A percentile compares a stretch with the other conserved stretches of the same genome.
phyloP scores from a whole-genome alignment of 208 protist species.

The Trypanosoma brucei region DNA sequence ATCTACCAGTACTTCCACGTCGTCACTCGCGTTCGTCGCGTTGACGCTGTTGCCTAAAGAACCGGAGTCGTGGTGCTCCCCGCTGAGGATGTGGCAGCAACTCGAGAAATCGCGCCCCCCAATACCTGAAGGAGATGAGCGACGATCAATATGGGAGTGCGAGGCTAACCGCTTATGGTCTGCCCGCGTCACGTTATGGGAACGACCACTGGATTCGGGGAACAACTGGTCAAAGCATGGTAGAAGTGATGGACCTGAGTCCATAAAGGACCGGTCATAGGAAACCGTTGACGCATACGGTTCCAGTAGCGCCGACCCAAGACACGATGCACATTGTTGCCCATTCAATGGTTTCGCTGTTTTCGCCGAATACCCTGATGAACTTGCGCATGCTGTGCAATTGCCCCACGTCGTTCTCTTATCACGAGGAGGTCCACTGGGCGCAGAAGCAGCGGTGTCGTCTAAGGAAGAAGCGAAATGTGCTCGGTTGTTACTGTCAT shows the following conservation, averaged over 20 bases:
- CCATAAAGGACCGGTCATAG: conserved; percentile 1
- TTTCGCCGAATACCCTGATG: not conserved
- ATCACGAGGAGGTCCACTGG: no score
- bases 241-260: conserved; percentile 2
- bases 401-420: no score
- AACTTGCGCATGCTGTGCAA: no score
- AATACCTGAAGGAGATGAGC: not conserved
- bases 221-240: not conserved
- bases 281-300: conserved; percentile 12
- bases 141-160: not conserved
- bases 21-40: conserved; percentile 10
- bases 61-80: not conserved
- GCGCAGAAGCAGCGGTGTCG: no score
- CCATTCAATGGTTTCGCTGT: not conserved
- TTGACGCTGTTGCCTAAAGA: conserved; percentile 1
- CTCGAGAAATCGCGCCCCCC: not conserved
- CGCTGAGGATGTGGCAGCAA: not conserved
- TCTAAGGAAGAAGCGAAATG: no score
- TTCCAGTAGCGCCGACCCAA: conserved; percentile 2
- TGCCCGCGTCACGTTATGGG: not conserved
- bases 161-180: not conserved
- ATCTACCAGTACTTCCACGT: conserved; percentile 15
- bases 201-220: not conserved
- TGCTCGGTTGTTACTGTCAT: no score
- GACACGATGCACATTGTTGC: conserved; percentile 9